Evolutionary conservation across 352 stramenopile species (phyloP).

Genomic region (Phytophthora hibernalis): DNA sequence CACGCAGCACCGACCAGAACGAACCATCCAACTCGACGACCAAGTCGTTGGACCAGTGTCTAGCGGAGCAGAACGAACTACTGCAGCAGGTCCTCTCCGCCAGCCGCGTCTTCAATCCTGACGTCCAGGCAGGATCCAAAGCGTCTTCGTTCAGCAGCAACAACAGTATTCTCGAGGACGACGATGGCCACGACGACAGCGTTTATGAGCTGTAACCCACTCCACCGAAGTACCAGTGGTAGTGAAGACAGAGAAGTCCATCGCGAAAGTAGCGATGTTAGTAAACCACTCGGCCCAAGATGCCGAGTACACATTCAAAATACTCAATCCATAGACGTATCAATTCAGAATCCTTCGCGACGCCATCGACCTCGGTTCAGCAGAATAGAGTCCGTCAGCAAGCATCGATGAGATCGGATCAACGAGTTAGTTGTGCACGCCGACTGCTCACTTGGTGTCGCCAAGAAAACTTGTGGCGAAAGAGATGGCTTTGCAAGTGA

Average conservation of each 20-base stretch:
- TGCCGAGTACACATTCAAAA: constrained; percentile 13
- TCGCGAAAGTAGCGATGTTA: constrained; percentile 33
- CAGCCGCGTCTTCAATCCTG: constrained; percentile 32
- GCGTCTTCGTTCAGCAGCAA: constrained; percentile 26
- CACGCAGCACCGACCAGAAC: constrained; percentile 34
- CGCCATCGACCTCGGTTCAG: neutral
- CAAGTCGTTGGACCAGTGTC: constrained; percentile 44
- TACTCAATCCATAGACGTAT: constrained; percentile 5
- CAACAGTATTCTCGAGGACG: constrained; percentile 29
- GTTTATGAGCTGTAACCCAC: constrained; percentile 40
- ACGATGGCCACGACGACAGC: constrained; percentile 33
- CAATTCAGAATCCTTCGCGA: neutral
- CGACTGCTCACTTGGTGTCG: neutral
- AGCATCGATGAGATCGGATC: neutral
- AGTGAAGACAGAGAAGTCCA: constrained; percentile 15
- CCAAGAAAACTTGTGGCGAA: neutral
- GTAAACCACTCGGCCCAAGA: constrained; percentile 26
- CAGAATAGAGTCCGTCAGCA: neutral
- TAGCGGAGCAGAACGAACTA: constrained; percentile 52
- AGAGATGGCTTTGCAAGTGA: neutral
- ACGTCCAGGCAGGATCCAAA: constrained; percentile 12
- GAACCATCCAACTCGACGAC: constrained; percentile 26
- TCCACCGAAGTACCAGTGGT: neutral
- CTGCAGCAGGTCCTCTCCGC: constrained; percentile 46
- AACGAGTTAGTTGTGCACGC: neutral